Evolutionary conservation across 768 basidiomycete species (phyloP), one percentile per base, ranked within the genome.

Genomic region (Rhodotorula graminis): DNA sequence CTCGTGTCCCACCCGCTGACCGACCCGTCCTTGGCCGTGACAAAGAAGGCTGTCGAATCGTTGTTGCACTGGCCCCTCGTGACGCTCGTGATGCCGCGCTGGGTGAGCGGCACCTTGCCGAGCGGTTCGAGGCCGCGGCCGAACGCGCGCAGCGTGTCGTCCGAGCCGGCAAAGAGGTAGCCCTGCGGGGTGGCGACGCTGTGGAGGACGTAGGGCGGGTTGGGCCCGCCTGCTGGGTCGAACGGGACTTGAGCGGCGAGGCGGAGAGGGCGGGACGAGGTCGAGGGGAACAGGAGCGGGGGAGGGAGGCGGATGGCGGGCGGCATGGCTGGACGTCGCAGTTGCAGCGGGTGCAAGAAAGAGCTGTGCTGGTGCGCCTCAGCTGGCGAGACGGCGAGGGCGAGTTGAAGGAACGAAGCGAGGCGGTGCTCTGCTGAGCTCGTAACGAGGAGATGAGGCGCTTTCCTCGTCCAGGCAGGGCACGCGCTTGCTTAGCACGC

Each of bases 201-300:
- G 61, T 78, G 76, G 23, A 76, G 71, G 50, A 78, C 77, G 60
- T 78, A 78, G 21, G 71, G 73, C n/a, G 77, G 67, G 31, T 70
- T 63, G n/a, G 65, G 25, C 42, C 66, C n/a, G 27, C 31, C 42
- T 21, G 58, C 23, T 0, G 76, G 76, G n/a, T 68, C 64, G 56
- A 69, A 77, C 23, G 67, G 19, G 31, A 59, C 50, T 40, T 74
- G 72, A 2, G 64, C 69, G 27, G 52, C 70, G 62, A 77, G 76
- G n/a, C 63, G 61, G 10, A 77, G 73, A 8, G 70, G 67, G 8
- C 57, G 27, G 11, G 71, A 42, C 7, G 65, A 31, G 3, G 60
- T 27, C 9, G 59, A 50, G 2, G 74, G 71, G 58, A 61, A 57
- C 50, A 76, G 71, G 1, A 70, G 68, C 21, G 74, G 74, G 33